These are phyloP conservation scores for Alternaria conjuncta DNA, from an alignment of 2,329 filamentous ascomycete genomes.

Conservation along the genomic window DNA sequence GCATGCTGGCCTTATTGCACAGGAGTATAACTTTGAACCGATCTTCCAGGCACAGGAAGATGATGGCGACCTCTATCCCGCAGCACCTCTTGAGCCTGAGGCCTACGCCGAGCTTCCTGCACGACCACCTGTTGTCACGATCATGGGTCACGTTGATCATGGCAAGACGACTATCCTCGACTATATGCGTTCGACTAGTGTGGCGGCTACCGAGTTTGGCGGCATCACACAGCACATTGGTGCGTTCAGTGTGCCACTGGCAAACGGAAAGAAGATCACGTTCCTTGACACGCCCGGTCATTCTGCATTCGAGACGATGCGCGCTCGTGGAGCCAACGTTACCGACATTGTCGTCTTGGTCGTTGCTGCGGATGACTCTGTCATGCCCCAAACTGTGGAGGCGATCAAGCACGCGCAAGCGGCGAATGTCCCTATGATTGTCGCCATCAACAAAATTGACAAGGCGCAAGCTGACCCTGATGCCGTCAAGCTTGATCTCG, in stretches of 20 bases:
- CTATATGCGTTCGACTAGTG: conserved; percentile 88
- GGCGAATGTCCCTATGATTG: conserved; percentile 91
- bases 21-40: conserved; percentile 92
- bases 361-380: conserved; percentile 94
- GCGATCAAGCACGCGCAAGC: conserved; percentile 90
- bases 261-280: conserved; percentile 86
- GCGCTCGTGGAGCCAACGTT: conserved; percentile 90
- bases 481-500: conserved; percentile 85
- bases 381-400: conserved; percentile 96
- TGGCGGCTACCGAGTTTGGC: conserved; percentile 89
- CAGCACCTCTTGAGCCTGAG: conserved; percentile 56
- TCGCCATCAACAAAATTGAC: conserved; percentile 97
- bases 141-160: conserved; percentile 99
- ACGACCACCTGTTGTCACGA: conserved; percentile 93
- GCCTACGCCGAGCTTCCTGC: conserved; percentile 71
- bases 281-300: conserved; percentile 97
- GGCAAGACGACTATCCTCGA: conserved; percentile 97
- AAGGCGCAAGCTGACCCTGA: conserved; percentile 82
- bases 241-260: conserved; percentile 87
- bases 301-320: conserved; percentile 94
- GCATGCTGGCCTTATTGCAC: conserved; percentile 85
- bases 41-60: conserved; percentile 68
- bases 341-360: conserved; percentile 97
- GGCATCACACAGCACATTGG: conserved; percentile 99
- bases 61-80: conserved; percentile 75